Percentiles rank a stretch among this genome's conserved stretches.
These are phyloP conservation scores for Acer saccharum DNA, from an alignment of 345 rosid genomes.

Conservation along the genomic window DNA sequence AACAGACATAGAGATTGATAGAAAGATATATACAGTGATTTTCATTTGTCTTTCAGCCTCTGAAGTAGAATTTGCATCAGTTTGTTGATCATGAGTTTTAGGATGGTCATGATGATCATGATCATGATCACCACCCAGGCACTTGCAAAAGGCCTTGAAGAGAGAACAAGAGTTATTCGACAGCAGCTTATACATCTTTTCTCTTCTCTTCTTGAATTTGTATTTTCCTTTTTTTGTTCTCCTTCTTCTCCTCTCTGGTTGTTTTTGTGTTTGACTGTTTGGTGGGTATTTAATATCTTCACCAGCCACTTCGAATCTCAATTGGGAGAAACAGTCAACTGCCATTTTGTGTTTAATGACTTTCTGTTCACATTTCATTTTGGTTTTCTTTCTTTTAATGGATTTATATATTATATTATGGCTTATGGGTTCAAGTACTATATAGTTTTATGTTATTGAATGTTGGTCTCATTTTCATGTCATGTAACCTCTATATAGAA, in stretches of 20 bases:
- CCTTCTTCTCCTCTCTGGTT: too few relatives aligned
- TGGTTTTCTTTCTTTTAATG: not conserved
- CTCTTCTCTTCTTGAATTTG: too few relatives aligned
- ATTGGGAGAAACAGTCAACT: not conserved
- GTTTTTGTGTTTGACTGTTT: not conserved
- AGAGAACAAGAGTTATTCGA: constrained; percentile 12
- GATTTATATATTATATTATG: too few relatives aligned
- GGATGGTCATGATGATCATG: too few relatives aligned
- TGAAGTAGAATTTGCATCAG: not conserved
- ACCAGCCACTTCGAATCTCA: not conserved
- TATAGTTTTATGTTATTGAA: too few relatives aligned
- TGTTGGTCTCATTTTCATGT: too few relatives aligned
- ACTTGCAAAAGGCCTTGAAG: constrained; percentile 9
- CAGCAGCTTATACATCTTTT: too few relatives aligned
- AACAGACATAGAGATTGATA: not conserved
- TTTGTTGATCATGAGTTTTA: not conserved
- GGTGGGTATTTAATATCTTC: not conserved
- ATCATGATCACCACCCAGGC: constrained; percentile 9
- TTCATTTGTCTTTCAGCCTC: constrained; percentile 12
- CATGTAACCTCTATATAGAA: too few relatives aligned
- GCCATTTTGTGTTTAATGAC: constrained; percentile 4
- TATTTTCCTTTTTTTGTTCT: too few relatives aligned
- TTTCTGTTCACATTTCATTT: not conserved
- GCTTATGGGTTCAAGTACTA: too few relatives aligned
- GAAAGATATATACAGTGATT: not conserved